Base-by-base conservation (phyloP, 2,329 filamentous ascomycete species). In the Fusarium hainanense region DNA sequence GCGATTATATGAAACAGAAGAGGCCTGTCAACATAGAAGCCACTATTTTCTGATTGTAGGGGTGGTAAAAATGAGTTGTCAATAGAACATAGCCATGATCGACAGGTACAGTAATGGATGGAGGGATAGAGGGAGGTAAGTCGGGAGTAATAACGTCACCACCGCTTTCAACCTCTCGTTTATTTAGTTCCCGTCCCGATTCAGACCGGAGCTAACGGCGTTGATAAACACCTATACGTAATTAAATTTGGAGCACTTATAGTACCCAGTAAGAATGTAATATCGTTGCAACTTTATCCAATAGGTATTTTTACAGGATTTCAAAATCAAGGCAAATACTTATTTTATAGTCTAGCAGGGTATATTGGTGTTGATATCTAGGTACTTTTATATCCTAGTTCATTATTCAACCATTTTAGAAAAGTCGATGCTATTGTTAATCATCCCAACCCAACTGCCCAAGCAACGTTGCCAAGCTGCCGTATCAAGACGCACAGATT, bases 401-500 rank as follows among this genome's bases (percentile, higher is more conserved):
- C 10, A 37, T 37, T 37, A n/a, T 37, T n/a, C 18, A 37, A 37
- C 34, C 18, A 11, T n/a, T 37, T 7, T 12, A n/a, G 32, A 16
- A 16, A 34, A 34, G 34, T 37, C 34, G 34, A 37, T n/a, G 34
- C 10, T 37, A n/a, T 7, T 37, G 34, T 32, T 3, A 27, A 51
- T 68, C 51, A 80, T 16, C 77, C 75, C 48, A 80, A 40, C 8
- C 79, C 79, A 16, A 79, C 78, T 16, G 76, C 77, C 78, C 78
- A 79, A 4, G 85, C 84, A 6, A 85, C 85, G 69, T 83, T 82
- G 6, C 86, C 85, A 54, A 92, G 77, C 67, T 89, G 88, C 66
- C 85, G 85, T 72, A 93, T 85, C 69, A 93, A 78, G 47, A 88
- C 84, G 47, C 89, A 85, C 49, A 93, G 76, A 65, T 92, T 92